phyloP scores from a whole-genome alignment of 2,329 filamentous ascomycete genomes.

The Neonectria neomacrospora region DNA sequence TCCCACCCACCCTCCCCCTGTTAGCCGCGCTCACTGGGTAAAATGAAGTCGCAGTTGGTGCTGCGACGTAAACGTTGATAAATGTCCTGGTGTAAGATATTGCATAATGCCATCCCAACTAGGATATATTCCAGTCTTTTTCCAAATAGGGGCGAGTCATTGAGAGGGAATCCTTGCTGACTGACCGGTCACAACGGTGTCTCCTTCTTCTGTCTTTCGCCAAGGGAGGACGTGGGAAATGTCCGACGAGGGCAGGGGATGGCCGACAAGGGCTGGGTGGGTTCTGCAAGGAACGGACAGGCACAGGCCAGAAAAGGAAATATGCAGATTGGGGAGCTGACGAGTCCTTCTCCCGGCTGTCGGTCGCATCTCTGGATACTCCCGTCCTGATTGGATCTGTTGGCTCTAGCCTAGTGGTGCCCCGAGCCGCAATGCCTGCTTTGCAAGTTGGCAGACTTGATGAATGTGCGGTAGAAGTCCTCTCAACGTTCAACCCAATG shows the following conservation, averaged over 20 bases:
- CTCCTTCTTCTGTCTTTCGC: neutral
- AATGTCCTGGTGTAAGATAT: neutral
- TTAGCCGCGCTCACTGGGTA: too few relatives aligned
- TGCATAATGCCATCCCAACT: neutral
- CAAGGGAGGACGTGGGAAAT: constrained; percentile 8
- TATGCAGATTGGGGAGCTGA: neutral
- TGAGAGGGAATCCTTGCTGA: neutral
- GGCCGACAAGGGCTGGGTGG: constrained; percentile 3
- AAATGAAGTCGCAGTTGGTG: neutral
- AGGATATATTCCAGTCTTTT: neutral
- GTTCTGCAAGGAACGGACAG: constrained; percentile 5
- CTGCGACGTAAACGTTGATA: neutral
- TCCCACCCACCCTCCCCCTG: too few relatives aligned
- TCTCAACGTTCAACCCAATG: neutral
- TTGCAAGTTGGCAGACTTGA: neutral
- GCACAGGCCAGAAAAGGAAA: neutral
- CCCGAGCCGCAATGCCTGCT: too few relatives aligned
- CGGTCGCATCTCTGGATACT: neutral
- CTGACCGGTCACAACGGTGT: neutral
- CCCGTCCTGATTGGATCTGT: too few relatives aligned
- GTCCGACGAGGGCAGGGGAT: neutral
- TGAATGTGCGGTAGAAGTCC: neutral
- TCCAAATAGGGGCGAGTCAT: neutral
- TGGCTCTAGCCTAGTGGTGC: too few relatives aligned
- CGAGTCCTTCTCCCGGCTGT: neutral